Conservation (phyloP, 768 basidiomycete species). For the Tylopilus plumbeoviolaceoides region DNA sequence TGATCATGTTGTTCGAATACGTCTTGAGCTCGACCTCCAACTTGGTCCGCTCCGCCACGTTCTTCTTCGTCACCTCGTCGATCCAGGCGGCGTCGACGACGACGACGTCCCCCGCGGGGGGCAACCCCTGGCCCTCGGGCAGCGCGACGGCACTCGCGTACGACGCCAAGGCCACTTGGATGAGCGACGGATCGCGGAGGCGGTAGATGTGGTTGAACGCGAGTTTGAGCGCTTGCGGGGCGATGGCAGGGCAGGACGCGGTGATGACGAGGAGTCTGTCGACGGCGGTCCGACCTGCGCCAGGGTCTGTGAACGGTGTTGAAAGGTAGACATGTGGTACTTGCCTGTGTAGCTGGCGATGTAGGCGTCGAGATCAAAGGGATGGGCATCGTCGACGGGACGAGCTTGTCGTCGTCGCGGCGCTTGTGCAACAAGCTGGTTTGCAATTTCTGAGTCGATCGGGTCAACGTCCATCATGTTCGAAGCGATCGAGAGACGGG, state of each 20-base stretch:
- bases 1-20: slow-evolving; percentile 96
- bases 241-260: slow-evolving; percentile 59
- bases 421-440: slow-evolving; percentile 7
- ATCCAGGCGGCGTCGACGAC: slow-evolving; percentile 67
- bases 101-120: slow-evolving; percentile 45
- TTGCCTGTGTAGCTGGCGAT: slow-evolving; percentile 73
- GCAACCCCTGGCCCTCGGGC: slow-evolving; percentile 36
- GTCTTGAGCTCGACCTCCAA: slow-evolving; percentile 93
- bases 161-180: slow-evolving; percentile 44
- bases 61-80: slow-evolving; percentile 62
- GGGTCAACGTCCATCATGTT: slow-evolving; percentile 29
- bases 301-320: not conserved
- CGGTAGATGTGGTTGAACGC: slow-evolving; percentile 61
- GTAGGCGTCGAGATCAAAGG: slow-evolving; percentile 84
- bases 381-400: slow-evolving; percentile 71
- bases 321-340: not conserved
- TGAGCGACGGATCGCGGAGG: slow-evolving; percentile 65
- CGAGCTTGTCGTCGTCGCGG: slow-evolving; percentile 31
- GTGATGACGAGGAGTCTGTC: slow-evolving; percentile 71
- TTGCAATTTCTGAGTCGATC: slow-evolving; percentile 24
- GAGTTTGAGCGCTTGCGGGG: slow-evolving; percentile 65
- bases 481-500: not conserved
- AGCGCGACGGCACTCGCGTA: slow-evolving; percentile 47
- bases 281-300: slow-evolving; percentile 71
- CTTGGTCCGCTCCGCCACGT: slow-evolving; percentile 71